Base-by-base conservation (phyloP, 805 yeast genomes). In the Metschnikowia corniflorae region DNA sequence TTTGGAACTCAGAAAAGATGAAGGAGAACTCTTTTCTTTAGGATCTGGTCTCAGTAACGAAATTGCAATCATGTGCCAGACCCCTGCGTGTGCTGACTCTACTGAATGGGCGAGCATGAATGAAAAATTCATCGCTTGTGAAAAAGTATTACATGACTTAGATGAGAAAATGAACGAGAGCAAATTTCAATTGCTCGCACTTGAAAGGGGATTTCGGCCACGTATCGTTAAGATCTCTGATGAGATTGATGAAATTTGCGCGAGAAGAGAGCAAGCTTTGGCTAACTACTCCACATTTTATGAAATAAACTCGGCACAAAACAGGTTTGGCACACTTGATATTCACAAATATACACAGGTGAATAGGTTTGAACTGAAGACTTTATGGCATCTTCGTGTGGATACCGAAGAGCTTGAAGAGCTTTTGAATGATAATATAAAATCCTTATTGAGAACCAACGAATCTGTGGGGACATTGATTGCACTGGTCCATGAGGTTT, bases 41-140 rank as follows among this genome's bases (percentile, higher is more conserved):
- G 37, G 26, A 7, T 26, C 37, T n/a, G 45, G 34, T 10, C 16
- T 29, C 16, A 24, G 30, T 17, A 35, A 29, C 3, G 45, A 42
- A 23, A 29, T 37, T 7, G 10, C 26, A 13, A 24, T 24, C n/a
- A 24, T 24, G 4, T 12, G 15, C 14, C 15, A 24, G 14, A 24
- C 8, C 5, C 14, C 13, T 7, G 4, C 8, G 26, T 7, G 14
- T 13, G 15, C n/a, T 3, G 18, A 29, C 4, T 16, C 16, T 5
- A 13, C 26, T 7, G 41, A 16, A 15, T 15, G 16, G 7, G 3
- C 2, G 2, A 18, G 19, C 18, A 19, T 26, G 37, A 12, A 16
- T 23, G 15, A 16, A 2, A 26, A 22, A 15, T 16, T 37, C 14
- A 17, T 15, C 22, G 15, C 7, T 5, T 37, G 42, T 22, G 22